Base-by-base conservation (phyloP, 2,329 filamentous ascomycete genomes). In the Venturia carpophila region DNA sequence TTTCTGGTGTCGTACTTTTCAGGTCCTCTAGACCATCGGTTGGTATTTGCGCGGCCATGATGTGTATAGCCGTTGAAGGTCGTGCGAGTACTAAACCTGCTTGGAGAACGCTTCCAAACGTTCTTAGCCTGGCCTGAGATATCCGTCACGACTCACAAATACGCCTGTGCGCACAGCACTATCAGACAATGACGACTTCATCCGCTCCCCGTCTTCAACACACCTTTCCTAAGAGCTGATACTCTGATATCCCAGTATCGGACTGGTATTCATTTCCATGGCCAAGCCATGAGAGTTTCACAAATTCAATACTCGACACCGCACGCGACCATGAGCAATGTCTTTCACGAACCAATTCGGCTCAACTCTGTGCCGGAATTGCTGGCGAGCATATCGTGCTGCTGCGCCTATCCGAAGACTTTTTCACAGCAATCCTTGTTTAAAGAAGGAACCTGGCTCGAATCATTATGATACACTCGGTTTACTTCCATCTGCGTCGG, bases 381-480 rank as follows among this genome's bases (percentile, higher is more conserved):
- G 52, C 52, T 58, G 52, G 52, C 52, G 52, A 37, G 27, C 30
- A 19, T 58, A 19, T 19, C 52, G 52, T 15, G 37, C 21, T n/a
- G 27, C 52, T 21, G 15, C 30, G 15, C 19, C 30, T 11, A 10
- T 37, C 19, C 27, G 37, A 17, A 58, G 52, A 15, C 7, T 19
- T 11, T 62, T 43, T 39, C 60, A 27, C 43, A 21, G 64, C 75
- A 15, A 17, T n/a, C 19, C 66, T 67, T 63, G 72, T 63, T 60
- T 73, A 66, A 67, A 73, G 72, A 71, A 73, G 76, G 61, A 52
- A 39, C 4, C 47, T 24, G 39, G 62, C 11, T 56, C 55, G 70
- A 91, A 87, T 67, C 89, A 96, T 78, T 99, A 99, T 76, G 89
- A 93, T 71, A 86, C 87, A 49, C 83, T 99, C 63, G 84, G 87